Evolutionary conservation across 2,329 filamentous ascomycete species (phyloP).

Genomic region (Emydomyces testavorans): DNA sequence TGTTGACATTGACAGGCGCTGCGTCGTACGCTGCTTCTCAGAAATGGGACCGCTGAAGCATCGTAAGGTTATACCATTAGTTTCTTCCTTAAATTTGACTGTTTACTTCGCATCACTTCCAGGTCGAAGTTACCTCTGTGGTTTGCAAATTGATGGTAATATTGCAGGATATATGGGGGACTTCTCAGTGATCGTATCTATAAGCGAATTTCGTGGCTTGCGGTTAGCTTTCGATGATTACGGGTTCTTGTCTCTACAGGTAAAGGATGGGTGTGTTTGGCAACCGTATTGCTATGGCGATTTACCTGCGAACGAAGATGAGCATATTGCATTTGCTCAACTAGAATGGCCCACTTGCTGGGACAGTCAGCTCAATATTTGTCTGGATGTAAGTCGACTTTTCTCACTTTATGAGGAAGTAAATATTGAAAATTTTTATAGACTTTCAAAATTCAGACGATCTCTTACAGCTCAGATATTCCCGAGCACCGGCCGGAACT

Average conservation of each 20-base stretch:
- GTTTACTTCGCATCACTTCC: neutral
- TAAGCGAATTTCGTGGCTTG: neutral
- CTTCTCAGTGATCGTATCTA: neutral
- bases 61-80: neutral
- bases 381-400: neutral
- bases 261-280: neutral
- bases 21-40: neutral
- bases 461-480: neutral
- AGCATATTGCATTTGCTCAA: conserved; percentile 1
- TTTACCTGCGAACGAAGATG: neutral
- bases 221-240: neutral
- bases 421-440: neutral
- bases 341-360: neutral
- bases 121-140: neutral
- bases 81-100: neutral
- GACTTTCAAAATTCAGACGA: conserved; percentile 4
- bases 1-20: neutral
- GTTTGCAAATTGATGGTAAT: neutral
- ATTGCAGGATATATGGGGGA: neutral
- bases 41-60: neutral
- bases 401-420: neutral
- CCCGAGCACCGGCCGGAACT: neutral
- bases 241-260: neutral
- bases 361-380: neutral
- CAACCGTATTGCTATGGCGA: neutral